Percentiles rank a stretch among this genome's conserved stretches.
phyloP scores from a whole-genome alignment of 2,329 filamentous ascomycete species.

The Juglanconis juglandina region DNA sequence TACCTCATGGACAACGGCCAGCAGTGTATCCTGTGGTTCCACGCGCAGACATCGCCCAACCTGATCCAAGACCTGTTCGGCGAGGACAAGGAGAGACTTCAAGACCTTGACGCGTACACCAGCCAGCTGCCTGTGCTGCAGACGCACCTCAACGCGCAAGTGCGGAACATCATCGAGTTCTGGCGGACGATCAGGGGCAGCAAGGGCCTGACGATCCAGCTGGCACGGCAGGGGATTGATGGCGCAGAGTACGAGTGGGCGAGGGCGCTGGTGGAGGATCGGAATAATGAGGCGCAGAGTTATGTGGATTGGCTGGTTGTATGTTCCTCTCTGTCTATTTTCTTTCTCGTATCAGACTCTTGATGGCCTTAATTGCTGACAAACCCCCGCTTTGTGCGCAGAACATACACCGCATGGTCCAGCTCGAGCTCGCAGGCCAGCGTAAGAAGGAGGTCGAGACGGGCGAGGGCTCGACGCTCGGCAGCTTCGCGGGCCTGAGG shows the following conservation, averaged over 20 bases:
- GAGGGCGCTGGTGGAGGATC: slow-evolving; percentile 82
- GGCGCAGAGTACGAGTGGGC: slow-evolving; percentile 97
- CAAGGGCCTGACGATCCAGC: slow-evolving; percentile 83
- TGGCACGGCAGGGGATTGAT: slow-evolving; percentile 88
- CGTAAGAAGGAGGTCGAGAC: slow-evolving; percentile 63
- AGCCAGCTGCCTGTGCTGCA: slow-evolving; percentile 78
- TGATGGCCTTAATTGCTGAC: neutral
- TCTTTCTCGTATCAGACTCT: neutral
- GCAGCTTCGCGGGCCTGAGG: slow-evolving; percentile 57
- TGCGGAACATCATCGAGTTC: slow-evolving; percentile 89
- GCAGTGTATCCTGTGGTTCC: slow-evolving; percentile 86
- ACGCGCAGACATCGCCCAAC: slow-evolving; percentile 87
- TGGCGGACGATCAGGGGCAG: slow-evolving; percentile 75
- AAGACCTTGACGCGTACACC: slow-evolving; percentile 75
- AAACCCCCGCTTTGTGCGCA: neutral
- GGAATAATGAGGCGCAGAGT: slow-evolving; percentile 95
- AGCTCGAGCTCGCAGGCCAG: slow-evolving; percentile 76
- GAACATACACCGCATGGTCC: slow-evolving; percentile 87
- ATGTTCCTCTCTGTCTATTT: neutral
- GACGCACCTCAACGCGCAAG: slow-evolving; percentile 91
- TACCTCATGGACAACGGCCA: slow-evolving; percentile 97
- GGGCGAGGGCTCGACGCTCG: slow-evolving; percentile 44
- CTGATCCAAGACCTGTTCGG: slow-evolving; percentile 89
- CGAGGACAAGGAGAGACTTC: slow-evolving; percentile 65
- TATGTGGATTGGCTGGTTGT: slow-evolving; percentile 95